Evolutionary conservation across 148 eudicot species (phyloP), one percentile per base, ranked within the genome.

Genomic region (Pouteria glomerata): DNA sequence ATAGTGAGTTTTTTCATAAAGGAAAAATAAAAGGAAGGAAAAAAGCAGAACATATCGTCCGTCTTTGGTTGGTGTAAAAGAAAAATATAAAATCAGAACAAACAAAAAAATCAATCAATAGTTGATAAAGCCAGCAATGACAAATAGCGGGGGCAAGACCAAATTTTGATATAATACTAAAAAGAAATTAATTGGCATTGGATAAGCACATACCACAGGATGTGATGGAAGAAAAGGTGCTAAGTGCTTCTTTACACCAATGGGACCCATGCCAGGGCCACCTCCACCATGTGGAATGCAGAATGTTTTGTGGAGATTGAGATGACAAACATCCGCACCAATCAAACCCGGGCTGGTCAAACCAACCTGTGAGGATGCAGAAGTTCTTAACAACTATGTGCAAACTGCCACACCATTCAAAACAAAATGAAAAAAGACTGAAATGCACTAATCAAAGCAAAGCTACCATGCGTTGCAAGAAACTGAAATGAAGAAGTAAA

Each of bases 211-310:
- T 95, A 95, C 98, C 98, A 95, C 96, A 50, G 98, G 98, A 84
- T 95, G 98, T 12, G 97, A 95, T 47, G 98, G 98, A 68, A 95
- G 79, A 80, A 79, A 95, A 57, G 98, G 98, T 73, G 98, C 98
- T 74, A 95, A 85, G 69, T 95, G 98, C 67, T 89, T 89, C 88
- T 95, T 95, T 75, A 95, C 98, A 61, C 97, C 98, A 82, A 95
- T 95, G 50, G 98, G 97, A 29, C 98, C 98, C 98, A 95, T 95
- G 66, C 98, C 98, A 50, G 98, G 97, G 61, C 98, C 98, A 55
- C 98, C 98, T 75, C 98, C 97, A 50, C 98, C 98, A 57, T 95
- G 98, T 2, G 98, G 98, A 77, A 95, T 95, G 81, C 98, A 95
- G 77, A 95, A 95, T 63, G 98, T 95, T 84, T 95, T 95, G 82